These are phyloP conservation scores for Rhododendron vialii DNA, from an alignment of 148 eudicot species.

Conservation along the genomic window DNA sequence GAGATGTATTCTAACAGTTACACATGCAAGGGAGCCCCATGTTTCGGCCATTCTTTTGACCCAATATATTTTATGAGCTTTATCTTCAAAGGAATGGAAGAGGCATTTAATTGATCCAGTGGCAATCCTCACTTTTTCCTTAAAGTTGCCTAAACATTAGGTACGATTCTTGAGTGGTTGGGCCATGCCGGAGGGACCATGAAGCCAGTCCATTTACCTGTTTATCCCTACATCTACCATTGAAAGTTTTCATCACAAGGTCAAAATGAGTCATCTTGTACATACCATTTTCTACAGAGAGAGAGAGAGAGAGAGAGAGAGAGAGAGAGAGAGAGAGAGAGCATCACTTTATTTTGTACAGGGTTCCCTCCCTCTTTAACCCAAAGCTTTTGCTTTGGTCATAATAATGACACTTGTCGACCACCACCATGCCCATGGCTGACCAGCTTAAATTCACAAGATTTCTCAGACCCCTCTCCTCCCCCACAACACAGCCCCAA, in stretches of 20 bases:
- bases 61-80: not conserved
- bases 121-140: not conserved
- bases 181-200: not conserved
- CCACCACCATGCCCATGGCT: constrained; percentile 43
- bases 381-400: constrained; percentile 40
- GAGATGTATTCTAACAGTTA: not conserved
- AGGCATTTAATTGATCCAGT: not conserved
- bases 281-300: not conserved
- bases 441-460: constrained; percentile 31
- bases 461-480: constrained; percentile 26
- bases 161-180: not conserved
- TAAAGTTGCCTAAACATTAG: not conserved
- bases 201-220: not conserved
- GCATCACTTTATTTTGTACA: constrained; percentile 64
- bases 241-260: not conserved
- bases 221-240: not conserved
- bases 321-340: not conserved
- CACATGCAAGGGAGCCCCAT: not conserved
- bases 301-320: not conserved
- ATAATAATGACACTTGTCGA: constrained; percentile 44
- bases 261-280: not conserved
- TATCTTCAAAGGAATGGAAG: not conserved
- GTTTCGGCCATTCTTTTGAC: not conserved
- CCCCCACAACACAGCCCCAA: constrained; percentile 34
- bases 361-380: constrained; percentile 56